A percentile compares a stretch with the other conserved stretches of the same genome.
Conservation (phyloP, 148 eudicot species). For the Rhododendron henanense region DNA sequence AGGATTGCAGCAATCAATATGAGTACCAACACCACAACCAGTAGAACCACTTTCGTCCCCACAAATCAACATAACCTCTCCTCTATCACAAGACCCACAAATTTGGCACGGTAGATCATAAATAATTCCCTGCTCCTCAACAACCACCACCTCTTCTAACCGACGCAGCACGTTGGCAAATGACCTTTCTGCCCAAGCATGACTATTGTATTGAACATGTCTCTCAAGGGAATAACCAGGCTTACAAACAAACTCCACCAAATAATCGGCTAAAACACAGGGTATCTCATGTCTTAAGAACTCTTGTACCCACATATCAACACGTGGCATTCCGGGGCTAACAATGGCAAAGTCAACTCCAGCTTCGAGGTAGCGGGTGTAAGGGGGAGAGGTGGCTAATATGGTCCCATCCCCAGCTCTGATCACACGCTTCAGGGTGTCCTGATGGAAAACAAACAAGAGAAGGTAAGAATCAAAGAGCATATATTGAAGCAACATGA, state of each 20-base stretch:
- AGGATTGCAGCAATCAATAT: conserved; percentile 82
- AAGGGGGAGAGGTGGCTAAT: conserved; percentile 94
- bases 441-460: conserved; percentile 37
- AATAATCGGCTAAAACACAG: conserved; percentile 76
- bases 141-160: conserved; percentile 36
- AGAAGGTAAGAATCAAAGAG: not conserved
- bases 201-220: conserved; percentile 77
- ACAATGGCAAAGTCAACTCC: conserved; percentile 80
- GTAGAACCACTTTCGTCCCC: conserved; percentile 58
- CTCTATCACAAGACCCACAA: conserved; percentile 68
- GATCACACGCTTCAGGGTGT: conserved; percentile 79
- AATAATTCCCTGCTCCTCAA: too few species aligned
- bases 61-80: conserved; percentile 83
- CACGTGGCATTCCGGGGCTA: conserved; percentile 85
- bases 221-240: conserved; percentile 76
- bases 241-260: conserved; percentile 91
- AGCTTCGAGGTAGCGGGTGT: conserved; percentile 71
- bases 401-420: conserved; percentile 97
- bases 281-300: conserved; percentile 72
- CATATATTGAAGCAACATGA: not conserved
- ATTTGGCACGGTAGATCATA: conserved; percentile 56
- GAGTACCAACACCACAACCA: conserved; percentile 84
- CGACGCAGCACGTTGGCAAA: conserved; percentile 42
- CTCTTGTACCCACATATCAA: conserved; percentile 90
- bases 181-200: conserved; percentile 72